A percentile compares a stretch with the other conserved stretches of the same genome.
phyloP scores from a whole-genome alignment of 1,139 yeast species.

The Meyerozyma smithsonii region DNA sequence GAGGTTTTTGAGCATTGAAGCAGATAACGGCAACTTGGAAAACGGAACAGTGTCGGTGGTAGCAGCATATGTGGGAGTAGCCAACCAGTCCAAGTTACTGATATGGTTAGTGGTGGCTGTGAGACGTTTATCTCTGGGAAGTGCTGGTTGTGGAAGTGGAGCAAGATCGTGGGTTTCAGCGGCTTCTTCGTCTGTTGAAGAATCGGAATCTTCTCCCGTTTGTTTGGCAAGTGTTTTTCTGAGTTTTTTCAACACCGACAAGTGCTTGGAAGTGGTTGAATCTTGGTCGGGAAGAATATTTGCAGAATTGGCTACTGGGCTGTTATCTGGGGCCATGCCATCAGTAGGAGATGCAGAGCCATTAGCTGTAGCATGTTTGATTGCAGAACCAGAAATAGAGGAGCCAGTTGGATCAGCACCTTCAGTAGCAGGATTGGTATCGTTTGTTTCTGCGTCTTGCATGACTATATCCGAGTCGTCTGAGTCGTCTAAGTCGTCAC shows the following conservation, averaged over 20 bases:
- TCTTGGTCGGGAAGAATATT: no score
- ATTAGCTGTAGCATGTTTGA: no score
- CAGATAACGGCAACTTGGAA: constrained; percentile 34
- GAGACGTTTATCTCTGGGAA: constrained; percentile 48
- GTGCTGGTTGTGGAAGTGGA: constrained; percentile 80
- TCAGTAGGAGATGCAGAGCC: no score
- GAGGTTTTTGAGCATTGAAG: constrained; percentile 44
- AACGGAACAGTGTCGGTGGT: constrained; percentile 43
- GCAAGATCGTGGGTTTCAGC: constrained; percentile 48
- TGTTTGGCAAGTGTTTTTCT: constrained; percentile 22
- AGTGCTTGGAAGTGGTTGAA: constrained; percentile 19
- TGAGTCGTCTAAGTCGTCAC: no score
- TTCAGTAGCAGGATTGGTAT: no score
- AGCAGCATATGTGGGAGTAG: constrained; percentile 54
- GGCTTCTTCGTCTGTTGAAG: constrained; percentile 17
- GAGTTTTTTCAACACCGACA: constrained; percentile 38
- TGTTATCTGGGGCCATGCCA: no score
- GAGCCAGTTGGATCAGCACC: no score
- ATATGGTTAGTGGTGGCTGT: constrained; percentile 35
- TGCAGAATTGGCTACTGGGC: neutral
- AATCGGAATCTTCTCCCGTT: constrained; percentile 12
- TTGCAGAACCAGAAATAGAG: no score
- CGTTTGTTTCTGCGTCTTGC: no score
- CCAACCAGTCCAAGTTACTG: constrained; percentile 58
- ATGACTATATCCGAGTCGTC: no score